Conservation (phyloP, 176 grass and related monocot genomes). For the Cocos nucifera region DNA sequence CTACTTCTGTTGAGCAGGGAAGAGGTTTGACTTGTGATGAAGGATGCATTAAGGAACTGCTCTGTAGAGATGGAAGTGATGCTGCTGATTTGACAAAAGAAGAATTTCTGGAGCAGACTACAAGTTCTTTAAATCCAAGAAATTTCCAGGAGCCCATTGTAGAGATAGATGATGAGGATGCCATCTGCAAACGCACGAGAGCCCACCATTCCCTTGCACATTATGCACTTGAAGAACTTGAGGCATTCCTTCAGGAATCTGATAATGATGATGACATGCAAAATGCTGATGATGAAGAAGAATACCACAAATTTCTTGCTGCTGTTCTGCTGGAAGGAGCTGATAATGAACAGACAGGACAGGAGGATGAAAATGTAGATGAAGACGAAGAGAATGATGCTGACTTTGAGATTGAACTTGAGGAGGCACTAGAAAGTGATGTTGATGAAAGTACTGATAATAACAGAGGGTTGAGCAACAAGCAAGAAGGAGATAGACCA, state of each 20-base stretch:
- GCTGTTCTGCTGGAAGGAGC: slow-evolving; percentile 56
- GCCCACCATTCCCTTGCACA: slow-evolving; percentile 64
- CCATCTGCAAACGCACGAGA: slow-evolving; percentile 61
- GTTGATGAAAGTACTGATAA: slow-evolving; percentile 55
- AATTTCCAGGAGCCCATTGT: slow-evolving; percentile 8
- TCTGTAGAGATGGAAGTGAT: neutral
- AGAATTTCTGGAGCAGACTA: slow-evolving; percentile 12
- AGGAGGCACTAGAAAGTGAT: slow-evolving; percentile 89
- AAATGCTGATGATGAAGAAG: slow-evolving; percentile 91
- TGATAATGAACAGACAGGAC: slow-evolving; percentile 31
- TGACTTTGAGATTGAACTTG: slow-evolving; percentile 86
- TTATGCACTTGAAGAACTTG: slow-evolving; percentile 73
- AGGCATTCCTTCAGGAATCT: slow-evolving; percentile 91
- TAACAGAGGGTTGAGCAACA: slow-evolving; percentile 17
- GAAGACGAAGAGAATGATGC: slow-evolving; percentile 91
- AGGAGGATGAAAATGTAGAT: slow-evolving; percentile 57
- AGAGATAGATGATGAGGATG: slow-evolving; percentile 49
- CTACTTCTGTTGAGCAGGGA: slow-evolving; percentile 8
- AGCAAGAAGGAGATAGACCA: slow-evolving; percentile 36
- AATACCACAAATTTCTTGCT: slow-evolving; percentile 91
- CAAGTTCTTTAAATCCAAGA: slow-evolving; percentile 7
- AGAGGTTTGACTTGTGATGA: slow-evolving; percentile 24
- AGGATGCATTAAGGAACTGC: neutral
- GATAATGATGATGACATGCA: slow-evolving; percentile 64
- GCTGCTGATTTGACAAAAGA: slow-evolving; percentile 1